phyloP scores from a whole-genome alignment of 2,329 filamentous ascomycete genomes.

The Claviceps citrina region DNA sequence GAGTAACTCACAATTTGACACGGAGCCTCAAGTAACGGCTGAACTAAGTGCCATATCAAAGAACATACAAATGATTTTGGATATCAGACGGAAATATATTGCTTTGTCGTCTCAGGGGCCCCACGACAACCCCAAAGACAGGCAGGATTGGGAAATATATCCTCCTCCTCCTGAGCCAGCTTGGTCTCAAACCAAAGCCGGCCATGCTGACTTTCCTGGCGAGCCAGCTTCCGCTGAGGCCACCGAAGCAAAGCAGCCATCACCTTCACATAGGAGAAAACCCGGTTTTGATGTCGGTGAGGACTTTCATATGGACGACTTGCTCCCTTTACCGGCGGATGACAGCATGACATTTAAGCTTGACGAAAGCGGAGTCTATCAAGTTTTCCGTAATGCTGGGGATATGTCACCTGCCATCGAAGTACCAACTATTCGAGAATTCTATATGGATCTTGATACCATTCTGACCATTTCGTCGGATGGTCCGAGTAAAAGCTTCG shows the following conservation, averaged over 20 bases:
- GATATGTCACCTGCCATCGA: constrained; percentile 55
- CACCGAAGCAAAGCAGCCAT: constrained; percentile 8
- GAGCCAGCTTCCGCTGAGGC: not conserved
- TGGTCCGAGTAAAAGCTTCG: constrained; percentile 91
- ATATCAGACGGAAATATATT: constrained; percentile 80
- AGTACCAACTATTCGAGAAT: constrained; percentile 87
- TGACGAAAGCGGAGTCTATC: constrained; percentile 76
- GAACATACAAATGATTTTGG: constrained; percentile 79
- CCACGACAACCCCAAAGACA: constrained; percentile 77
- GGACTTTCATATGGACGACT: constrained; percentile 72
- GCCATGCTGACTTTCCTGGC: constrained; percentile 9
- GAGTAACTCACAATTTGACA: constrained; percentile 52
- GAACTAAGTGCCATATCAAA: constrained; percentile 78
- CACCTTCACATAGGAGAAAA: constrained; percentile 50
- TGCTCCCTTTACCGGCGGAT: constrained; percentile 55
- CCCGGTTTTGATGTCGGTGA: constrained; percentile 81
- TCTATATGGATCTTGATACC: constrained; percentile 84
- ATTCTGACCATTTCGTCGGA: constrained; percentile 85
- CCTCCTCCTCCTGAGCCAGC: constrained; percentile 82
- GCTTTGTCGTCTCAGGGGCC: constrained; percentile 66
- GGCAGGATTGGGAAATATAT: constrained; percentile 72
- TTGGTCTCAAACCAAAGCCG: constrained; percentile 38
- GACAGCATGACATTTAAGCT: constrained; percentile 62
- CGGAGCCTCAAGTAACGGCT: constrained; percentile 63
- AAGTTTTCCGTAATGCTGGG: constrained; percentile 63